Percentiles rank a stretch among this genome's conserved stretches.
phyloP scores from a whole-genome alignment of 2,329 filamentous ascomycete genomes.

The Aspergillus melleus region DNA sequence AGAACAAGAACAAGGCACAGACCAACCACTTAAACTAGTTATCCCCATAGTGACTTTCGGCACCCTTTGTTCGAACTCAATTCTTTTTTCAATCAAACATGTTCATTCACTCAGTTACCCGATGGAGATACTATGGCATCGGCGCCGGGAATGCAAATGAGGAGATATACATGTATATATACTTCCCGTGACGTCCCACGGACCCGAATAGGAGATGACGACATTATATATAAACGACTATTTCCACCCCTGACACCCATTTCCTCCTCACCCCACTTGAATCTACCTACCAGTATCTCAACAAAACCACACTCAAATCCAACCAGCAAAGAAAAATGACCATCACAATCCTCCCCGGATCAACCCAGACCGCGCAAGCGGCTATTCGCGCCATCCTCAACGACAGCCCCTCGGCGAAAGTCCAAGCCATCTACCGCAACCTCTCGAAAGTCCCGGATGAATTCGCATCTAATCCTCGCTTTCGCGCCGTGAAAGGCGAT shows the following conservation, averaged over 20 bases:
- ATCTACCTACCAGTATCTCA: too few relatives aligned
- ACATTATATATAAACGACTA: not conserved
- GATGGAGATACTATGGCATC: not conserved
- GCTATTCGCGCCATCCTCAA: conserved; percentile 13
- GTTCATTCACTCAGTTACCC: not conserved
- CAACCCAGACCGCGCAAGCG: conserved; percentile 12
- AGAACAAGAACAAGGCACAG: too few relatives aligned
- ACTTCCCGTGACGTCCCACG: not conserved
- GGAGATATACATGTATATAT: not conserved
- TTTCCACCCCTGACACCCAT: not conserved
- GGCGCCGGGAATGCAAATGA: not conserved
- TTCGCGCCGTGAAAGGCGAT: conserved; percentile 14
- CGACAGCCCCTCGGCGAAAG: not conserved
- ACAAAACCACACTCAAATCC: not conserved
- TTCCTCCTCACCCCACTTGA: not conserved
- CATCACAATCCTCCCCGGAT: conserved; percentile 15
- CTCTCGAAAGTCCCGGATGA: conserved; percentile 7
- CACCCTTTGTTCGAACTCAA: too few relatives aligned
- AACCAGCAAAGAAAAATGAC: conserved; percentile 9
- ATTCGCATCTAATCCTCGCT: conserved; percentile 11
- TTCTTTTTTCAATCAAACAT: not conserved
- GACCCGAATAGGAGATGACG: not conserved
- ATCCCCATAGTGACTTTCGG: too few relatives aligned
- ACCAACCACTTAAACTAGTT: too few relatives aligned
- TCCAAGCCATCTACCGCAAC: conserved; percentile 17